Evolutionary conservation across 176 grass and related monocot genomes (phyloP), one percentile per base, ranked within the genome.

Genomic region (Oryza officinalis): DNA sequence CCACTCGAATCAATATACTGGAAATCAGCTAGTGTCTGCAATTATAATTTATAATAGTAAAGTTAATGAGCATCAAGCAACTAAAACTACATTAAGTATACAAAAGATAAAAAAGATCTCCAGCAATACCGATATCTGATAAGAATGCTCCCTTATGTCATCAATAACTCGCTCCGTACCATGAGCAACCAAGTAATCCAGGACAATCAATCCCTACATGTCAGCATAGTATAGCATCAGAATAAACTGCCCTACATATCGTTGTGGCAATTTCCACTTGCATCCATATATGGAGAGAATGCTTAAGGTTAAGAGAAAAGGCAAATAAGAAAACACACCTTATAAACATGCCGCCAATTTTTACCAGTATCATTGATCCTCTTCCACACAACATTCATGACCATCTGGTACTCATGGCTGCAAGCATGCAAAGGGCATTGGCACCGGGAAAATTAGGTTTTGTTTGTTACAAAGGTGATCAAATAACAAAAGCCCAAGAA

Each of bases 271-370:
- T 68, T 61, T 82, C 10, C 35, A 54, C 8, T 20, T 38, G 26
- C 46, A 69, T 15, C 35, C 15, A 6, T 54, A 49, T 47, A 74
- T 27, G 27, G 27, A 22, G 15, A 80, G 17, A 80, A 73, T 13
- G 27, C n/a, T 37, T 13, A 7, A 33, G 45, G 27, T 37, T 25
- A 11, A 72, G 14, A 6, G 50, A 25, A 75, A 71, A 45, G 8
- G 23, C 10, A 74, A 60, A 46, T 5, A 85, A 31, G 43, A 10
- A 79, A 63, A 13, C 44, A n/a, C 40, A 97, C 96, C 96, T 99
- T 99, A 84, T 96, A 99, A 78, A 96, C 96, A 81, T 99, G 96
- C 49, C 96, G 91, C 96, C 96, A 99, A 50, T 99, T 99, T 89
- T 99, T 99, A 28, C 93, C 93, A 25, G 93, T 99, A 41, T 99